Evolutionary conservation across 768 basidiomycete species (phyloP), one percentile per base, ranked within the genome.

Genomic region (Inosperma sp.): DNA sequence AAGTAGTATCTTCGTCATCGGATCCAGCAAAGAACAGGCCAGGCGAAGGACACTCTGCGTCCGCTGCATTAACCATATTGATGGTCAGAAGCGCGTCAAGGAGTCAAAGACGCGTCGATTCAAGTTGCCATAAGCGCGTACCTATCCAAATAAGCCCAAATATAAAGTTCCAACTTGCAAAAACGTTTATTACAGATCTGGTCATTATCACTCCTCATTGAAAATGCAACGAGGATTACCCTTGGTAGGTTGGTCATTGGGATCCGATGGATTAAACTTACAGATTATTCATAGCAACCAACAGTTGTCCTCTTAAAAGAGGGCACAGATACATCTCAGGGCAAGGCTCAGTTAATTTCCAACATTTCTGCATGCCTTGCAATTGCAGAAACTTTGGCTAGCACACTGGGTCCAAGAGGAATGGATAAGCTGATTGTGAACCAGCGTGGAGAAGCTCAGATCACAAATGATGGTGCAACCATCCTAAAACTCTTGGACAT

Each of bases 391-490:
- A 97, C 92, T 2, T 81, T 99, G 48, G 79, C 96, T 17, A 93
- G 82, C 49, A 98, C 96, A 26, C 82, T 99, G n/a, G 96, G 96
- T 12, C 96, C 96, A 7, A 77, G 96, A 53, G 96, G 96, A 56
- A 98, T 99, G 96, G 96, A 99, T 69, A 98, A 97, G 67, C 76
- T 98, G 37, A 96, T 96, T 58, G 95, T 97, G 2, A 86, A 86
- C 54, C 86, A 90, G 52, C 82, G 93, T 50, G 95, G 96, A 43
- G 88, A 94, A 54, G 93, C 96, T 7, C 95, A 96, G 73, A 99
- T 99, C 65, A 98, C 96, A 17, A 99, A 99, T 69, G 96, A 99
- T 80, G 96, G 96, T 52, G 96, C 96, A 29, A 99, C 96, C 54
- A 96, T 99, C 65, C 77, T 99, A 64, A 95, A 96, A 69, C 78